phyloP scores from a whole-genome alignment of 257 asterid species.

The Solanum pennellii region DNA sequence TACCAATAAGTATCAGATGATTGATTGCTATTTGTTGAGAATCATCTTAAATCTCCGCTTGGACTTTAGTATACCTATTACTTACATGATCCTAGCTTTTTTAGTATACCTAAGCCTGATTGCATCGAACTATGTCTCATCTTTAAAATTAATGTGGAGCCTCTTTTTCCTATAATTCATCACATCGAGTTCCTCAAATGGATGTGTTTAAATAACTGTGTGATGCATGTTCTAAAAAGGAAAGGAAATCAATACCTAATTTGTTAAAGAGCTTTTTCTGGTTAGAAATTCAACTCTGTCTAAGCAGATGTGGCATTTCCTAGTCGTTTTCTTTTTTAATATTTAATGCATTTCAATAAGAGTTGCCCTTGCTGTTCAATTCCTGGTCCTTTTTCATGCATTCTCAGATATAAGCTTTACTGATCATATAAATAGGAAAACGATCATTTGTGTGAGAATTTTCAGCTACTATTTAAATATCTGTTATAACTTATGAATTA shows the following conservation, averaged over 20 bases:
- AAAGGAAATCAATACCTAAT: not conserved
- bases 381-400: not conserved
- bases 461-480: not conserved
- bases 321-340: not conserved
- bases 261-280: not conserved
- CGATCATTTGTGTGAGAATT: not conserved
- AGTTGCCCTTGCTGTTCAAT: not conserved
- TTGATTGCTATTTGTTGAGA: too few species aligned
- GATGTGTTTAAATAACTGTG: not conserved
- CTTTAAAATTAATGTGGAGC: too few species aligned
- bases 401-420: not conserved
- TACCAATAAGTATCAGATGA: too few species aligned
- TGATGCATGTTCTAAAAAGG: not conserved
- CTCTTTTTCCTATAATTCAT: too few species aligned
- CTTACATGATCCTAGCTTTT: too few species aligned
- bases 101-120: too few species aligned
- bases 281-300: not conserved
- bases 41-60: too few species aligned
- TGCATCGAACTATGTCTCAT: too few species aligned
- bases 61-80: too few species aligned
- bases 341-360: not conserved
- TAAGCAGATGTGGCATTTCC: not conserved
- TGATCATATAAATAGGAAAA: not conserved
- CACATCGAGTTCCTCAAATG: too few species aligned
- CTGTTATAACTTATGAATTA: not conserved